Base-by-base conservation (phyloP, 1,284 basidiomycete genomes). In the Ganoderma boninense region DNA sequence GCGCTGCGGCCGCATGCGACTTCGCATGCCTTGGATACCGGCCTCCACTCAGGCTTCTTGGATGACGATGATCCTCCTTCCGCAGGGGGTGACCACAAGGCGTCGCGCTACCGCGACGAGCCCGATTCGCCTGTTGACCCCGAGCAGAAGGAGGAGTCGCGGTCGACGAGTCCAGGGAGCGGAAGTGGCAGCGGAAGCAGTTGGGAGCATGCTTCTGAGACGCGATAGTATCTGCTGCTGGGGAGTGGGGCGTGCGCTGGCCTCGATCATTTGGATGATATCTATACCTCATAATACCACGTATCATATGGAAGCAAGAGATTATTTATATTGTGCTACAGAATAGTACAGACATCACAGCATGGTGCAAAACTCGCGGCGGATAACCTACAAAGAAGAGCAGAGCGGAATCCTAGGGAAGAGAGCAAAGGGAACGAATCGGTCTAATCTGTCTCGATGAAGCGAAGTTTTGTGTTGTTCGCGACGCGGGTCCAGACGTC, bases 401-500 rank as follows among this genome's bases (percentile, higher is more conserved):
- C 67, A 73, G 49, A 70, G n/a, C 54, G 56, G 66, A 65, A 69
- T 38, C 38, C 38, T n/a, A 65, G n/a, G 49, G 35, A 16, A 14
- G 32, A 13, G 54, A 46, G 72, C 35, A 70, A 16, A 32, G 29
- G 59, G 40, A 61, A 43, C n/a, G 23, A 26, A 26, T 52, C 43
- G 14, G 43, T 68, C 69, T 72, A 69, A 29, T 70, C 71, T 32
- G 71, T 72, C 66, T 72, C 76, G 61, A 79, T 78, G 74, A 94
- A 91, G 64, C 88, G 91, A 63, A 97, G 80, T 78, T 94, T 93
- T 7, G 92, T 88, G 68, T 89, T 90, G 77, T 92, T 93, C 20
- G 94, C 93, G 14, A 92, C 89, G 6, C 93, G 88, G 69, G 89
- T 86, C 86, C 92, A 90, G 62, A 96, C 87, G 71, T 92, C 89